Base-by-base conservation (phyloP, 257 asterid species). In the Ajuga chamaepitys region DNA sequence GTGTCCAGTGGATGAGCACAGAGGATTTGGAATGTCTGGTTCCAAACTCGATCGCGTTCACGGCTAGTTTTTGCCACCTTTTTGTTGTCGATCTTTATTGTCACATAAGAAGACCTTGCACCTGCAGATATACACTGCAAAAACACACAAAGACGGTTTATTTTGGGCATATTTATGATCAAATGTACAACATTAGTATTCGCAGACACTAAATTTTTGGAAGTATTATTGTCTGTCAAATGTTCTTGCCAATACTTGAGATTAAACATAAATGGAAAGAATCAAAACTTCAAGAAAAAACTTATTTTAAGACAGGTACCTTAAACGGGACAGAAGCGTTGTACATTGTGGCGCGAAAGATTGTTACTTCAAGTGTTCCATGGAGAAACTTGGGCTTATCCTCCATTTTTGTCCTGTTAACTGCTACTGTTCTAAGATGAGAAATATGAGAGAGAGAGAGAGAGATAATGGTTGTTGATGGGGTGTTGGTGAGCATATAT, bases 281-380 rank as follows among this genome's bases (percentile, higher is more conserved):
- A 50, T 13, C n/a, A 44, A 40, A 26, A 28, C 21, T 12, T 46
- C n/a, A 56, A 67, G 47, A 55, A n/a, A n/a, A n/a, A n/a, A n/a
- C n/a, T n/a, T 13, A 2, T 22, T 9, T 2, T 4, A 51, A 55
- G 3, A 28, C 13, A 10, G 28, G 7, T 28, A 82, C 98, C 77
- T 64, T 64, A 30, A 88, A 78, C 10, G 88, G 85, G 35, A 73
- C 60, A n/a, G 88, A 59, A 6, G 88, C 60, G 21, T 74, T 80
- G 57, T 59, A 50, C 70, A 62, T 77, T 0, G 93, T 74, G 42
- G 98, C 95, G 5, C 83, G 91, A 63, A 88, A 88, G 41, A 91
- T 85, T 3, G 98, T 84, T 3, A 85, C 95, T 77, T 88, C 98
- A 37, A 91, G 95, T 24, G 96, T 91, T 51, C 98, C 98, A 75